phyloP scores from a whole-genome alignment of 73 alveolate genomes.

The Tetrahymena thermophila region DNA sequence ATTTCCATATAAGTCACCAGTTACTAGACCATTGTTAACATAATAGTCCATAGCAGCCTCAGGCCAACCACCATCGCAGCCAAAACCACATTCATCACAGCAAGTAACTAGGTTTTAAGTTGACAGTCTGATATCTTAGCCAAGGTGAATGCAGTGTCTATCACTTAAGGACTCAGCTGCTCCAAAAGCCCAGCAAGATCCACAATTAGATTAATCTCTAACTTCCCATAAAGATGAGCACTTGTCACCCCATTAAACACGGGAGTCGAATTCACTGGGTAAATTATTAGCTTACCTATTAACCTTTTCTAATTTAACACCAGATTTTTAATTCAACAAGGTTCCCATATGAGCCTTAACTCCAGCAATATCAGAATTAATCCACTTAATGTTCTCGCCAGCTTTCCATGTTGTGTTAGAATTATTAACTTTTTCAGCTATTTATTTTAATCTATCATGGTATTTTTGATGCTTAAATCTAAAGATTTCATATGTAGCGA shows the following conservation, averaged over 20 bases:
- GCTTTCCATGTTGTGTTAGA: slow-evolving; percentile 16
- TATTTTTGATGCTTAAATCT: not conserved
- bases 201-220: slow-evolving; percentile 65
- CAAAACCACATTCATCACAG: slow-evolving; percentile 48
- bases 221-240: slow-evolving; percentile 26
- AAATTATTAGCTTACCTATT: not conserved
- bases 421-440: not conserved
- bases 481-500: not conserved
- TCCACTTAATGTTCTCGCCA: slow-evolving; percentile 30
- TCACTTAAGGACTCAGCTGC: slow-evolving; percentile 92
- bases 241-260: slow-evolving; percentile 10
- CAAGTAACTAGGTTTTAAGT: slow-evolving; percentile 21
- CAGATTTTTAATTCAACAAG: slow-evolving; percentile 2
- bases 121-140: slow-evolving; percentile 21
- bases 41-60: slow-evolving; percentile 70
- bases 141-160: slow-evolving; percentile 80
- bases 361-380: not conserved
- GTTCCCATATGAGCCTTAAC: slow-evolving; percentile 22
- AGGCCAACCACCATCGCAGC: slow-evolving; percentile 91
- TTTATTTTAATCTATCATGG: not conserved
- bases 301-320: not conserved
- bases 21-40: slow-evolving; percentile 59
- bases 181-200: slow-evolving; percentile 98
- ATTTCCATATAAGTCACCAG: slow-evolving; percentile 49
- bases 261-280: slow-evolving; percentile 24